Conservation (phyloP, 2,329 filamentous ascomycete species). For the Colletotrichum orbiculare region DNA sequence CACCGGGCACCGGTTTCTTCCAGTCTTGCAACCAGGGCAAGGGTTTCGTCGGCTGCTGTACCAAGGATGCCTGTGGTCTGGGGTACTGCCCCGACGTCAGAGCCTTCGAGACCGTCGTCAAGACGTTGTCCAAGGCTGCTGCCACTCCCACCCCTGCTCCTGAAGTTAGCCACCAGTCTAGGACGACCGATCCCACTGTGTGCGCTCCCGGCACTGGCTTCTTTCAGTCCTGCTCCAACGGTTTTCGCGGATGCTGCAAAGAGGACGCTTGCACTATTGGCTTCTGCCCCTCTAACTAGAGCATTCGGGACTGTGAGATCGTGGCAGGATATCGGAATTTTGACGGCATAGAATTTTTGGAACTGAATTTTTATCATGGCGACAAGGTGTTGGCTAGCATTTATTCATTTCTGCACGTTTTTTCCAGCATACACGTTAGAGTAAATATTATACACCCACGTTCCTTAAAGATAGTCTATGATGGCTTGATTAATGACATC, state of each 20-base stretch:
- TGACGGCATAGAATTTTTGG: too few species aligned
- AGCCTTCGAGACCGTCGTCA: not conserved
- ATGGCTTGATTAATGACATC: too few species aligned
- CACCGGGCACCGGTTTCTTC: slow-evolving; percentile 19
- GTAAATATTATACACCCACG: too few species aligned
- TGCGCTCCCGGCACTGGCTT: slow-evolving; percentile 28
- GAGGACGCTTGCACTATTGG: slow-evolving; percentile 26
- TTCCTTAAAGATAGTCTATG: too few species aligned
- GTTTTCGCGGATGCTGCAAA: slow-evolving; percentile 29
- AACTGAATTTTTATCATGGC: too few species aligned
- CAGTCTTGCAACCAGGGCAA: slow-evolving; percentile 33
- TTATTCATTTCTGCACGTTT: too few species aligned
- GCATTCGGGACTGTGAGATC: too few species aligned
- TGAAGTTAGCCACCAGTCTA: not conserved
- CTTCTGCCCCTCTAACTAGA: slow-evolving; percentile 19
- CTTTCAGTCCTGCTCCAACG: slow-evolving; percentile 30
- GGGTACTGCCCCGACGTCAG: slow-evolving; percentile 9
- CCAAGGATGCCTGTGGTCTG: slow-evolving; percentile 9
- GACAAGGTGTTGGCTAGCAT: too few species aligned
- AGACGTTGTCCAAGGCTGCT: slow-evolving; percentile 27
- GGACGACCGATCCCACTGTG: slow-evolving; percentile 7
- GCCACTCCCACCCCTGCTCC: slow-evolving; percentile 27
- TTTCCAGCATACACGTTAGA: too few species aligned
- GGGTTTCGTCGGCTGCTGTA: slow-evolving; percentile 32
- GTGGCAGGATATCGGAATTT: too few species aligned